Base-by-base conservation (phyloP, 2,329 filamentous ascomycete genomes). In the Graphium sp. region DNA sequence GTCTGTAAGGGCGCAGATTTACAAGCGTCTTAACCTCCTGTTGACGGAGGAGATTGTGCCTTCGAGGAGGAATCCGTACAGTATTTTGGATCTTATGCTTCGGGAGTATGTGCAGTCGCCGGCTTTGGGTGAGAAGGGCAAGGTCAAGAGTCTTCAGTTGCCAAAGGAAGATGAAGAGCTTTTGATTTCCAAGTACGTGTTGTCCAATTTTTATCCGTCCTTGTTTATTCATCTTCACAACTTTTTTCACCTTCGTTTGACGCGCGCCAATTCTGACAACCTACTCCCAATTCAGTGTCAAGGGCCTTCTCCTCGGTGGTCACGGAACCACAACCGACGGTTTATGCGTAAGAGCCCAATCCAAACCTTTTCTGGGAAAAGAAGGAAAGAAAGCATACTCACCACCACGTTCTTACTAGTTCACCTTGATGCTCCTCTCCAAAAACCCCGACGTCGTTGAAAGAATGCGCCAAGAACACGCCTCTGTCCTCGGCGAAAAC, bases 391-490 rank as follows among this genome's bases (percentile, higher is more conserved):
- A 8, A 22, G 9, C 22, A 6, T 16, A 9, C 17, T 14, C 17
- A 8, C 24, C 18, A 32, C 22, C 5, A 22, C 12, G 6, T 16
- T 13, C 4, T n/a, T 11, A 17, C 4, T 17, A 38, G 36, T 39
- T 26, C 18, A 22, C 28, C 3, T 24, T 16, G 24, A 39, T 39
- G 35, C 33, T 36, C 7, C 33, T 42, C 10, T 35, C 35, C 12
- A 44, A 38, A 16, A 29, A 41, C 13, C 42, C 43, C 3, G 34
- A 39, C 6, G 34, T 41, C 2, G 28, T 45, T 3, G 30, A 30
- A 3, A 40, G 35, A 18, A 16, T 50, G 4, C 37, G 47, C 2
- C 34, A 36, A 17, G 49, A 53, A 31, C 44, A 45, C 14, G 37
- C 41, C n/a, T 20, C 29, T 3, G 34, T 50, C 1, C 36, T 52